phyloP scores from a whole-genome alignment of 108 stramenopile species.

The Nitzschia putrida region DNA sequence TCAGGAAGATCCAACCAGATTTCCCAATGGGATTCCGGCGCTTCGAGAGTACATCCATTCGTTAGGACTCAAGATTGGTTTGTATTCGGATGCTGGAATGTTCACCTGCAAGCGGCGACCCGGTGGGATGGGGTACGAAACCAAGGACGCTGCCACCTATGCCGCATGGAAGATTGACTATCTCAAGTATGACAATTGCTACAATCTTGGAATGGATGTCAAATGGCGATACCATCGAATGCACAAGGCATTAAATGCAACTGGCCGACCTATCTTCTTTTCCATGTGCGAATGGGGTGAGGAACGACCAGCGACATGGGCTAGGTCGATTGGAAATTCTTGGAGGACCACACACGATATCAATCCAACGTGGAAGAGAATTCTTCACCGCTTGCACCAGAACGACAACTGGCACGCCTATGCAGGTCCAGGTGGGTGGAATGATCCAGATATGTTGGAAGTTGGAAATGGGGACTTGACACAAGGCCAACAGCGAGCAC shows the following conservation, averaged over 20 bases:
- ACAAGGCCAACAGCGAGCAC: slow-evolving; percentile 38
- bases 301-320: slow-evolving; percentile 49
- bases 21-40: slow-evolving; percentile 52
- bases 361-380: slow-evolving; percentile 34
- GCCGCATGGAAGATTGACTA: slow-evolving; percentile 57
- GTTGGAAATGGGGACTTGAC: slow-evolving; percentile 48
- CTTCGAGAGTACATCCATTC: slow-evolving; percentile 54
- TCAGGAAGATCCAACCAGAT: slow-evolving; percentile 33
- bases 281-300: slow-evolving; percentile 64
- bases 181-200: slow-evolving; percentile 72
- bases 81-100: slow-evolving; percentile 53
- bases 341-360: slow-evolving; percentile 67
- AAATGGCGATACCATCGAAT: slow-evolving; percentile 27
- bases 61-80: slow-evolving; percentile 56
- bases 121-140: slow-evolving; percentile 51
- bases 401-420: slow-evolving; percentile 32
- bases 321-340: slow-evolving; percentile 40
- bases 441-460: slow-evolving; percentile 62
- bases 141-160: slow-evolving; percentile 48
- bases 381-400: slow-evolving; percentile 21
- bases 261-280: slow-evolving; percentile 59
- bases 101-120: slow-evolving; percentile 55
- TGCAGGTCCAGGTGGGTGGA: slow-evolving; percentile 54
- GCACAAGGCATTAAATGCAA: slow-evolving; percentile 56
- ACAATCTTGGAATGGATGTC: slow-evolving; percentile 1